A percentile compares a stretch with the other conserved stretches of the same genome.
These are phyloP conservation scores for Thielaviopsis musarum DNA, from an alignment of 2,329 filamentous ascomycete genomes.

Conservation along the genomic window DNA sequence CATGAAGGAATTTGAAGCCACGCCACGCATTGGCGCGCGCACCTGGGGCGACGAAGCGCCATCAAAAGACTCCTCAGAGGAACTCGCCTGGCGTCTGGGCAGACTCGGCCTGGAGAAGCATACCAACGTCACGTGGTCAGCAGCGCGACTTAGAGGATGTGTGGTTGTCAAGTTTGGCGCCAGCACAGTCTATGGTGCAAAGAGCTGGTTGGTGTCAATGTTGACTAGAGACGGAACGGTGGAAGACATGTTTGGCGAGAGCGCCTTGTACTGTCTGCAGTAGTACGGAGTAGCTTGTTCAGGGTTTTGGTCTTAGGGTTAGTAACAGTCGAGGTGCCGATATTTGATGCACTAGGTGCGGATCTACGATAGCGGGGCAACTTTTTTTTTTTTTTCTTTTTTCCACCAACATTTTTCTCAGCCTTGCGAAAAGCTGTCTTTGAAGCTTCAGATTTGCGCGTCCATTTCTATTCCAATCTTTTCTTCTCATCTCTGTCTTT, in stretches of 20 bases:
- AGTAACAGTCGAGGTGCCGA: background rate
- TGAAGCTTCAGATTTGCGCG: background rate
- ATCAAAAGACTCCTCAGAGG: conserved; percentile 20
- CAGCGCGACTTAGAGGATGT: conserved; percentile 63
- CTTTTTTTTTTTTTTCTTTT: conserved; percentile 2
- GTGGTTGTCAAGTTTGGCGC: conserved; percentile 86
- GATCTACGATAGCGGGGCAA: conserved; percentile 5
- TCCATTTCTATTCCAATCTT: background rate
- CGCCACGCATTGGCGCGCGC: conserved; percentile 68
- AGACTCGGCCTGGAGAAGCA: conserved; percentile 42
- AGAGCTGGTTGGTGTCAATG: conserved; percentile 64
- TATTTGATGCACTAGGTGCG: background rate
- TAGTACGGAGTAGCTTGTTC: conserved; percentile 18
- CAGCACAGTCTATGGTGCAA: conserved; percentile 60
- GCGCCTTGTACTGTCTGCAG: conserved; percentile 60
- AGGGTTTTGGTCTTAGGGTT: background rate
- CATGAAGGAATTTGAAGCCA: conserved; percentile 55
- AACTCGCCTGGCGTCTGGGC: conserved; percentile 35
- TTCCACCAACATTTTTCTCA: background rate
- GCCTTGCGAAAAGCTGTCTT: background rate
- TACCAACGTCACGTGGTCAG: conserved; percentile 61
- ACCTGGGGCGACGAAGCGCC: conserved; percentile 35
- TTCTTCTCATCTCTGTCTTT: background rate
- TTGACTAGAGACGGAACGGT: conserved; percentile 59
- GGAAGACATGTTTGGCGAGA: conserved; percentile 54